phyloP scores from a whole-genome alignment of 768 basidiomycete species.

The Leccinum pellstonianum region DNA sequence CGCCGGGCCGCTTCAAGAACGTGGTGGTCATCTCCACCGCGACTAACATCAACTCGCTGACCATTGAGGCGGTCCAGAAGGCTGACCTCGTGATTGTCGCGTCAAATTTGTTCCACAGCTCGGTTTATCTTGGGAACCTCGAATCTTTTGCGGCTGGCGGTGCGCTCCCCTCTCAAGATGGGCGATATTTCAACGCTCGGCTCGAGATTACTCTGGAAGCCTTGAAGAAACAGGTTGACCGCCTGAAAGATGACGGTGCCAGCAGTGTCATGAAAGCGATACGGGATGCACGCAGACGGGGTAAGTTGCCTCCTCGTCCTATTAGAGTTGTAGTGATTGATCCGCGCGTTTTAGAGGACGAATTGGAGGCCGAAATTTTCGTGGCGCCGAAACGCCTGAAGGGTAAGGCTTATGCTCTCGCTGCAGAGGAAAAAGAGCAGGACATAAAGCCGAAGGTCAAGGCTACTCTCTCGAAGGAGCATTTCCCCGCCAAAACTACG shows the following conservation, averaged over 20 bases:
- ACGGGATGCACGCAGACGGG: constrained; percentile 54
- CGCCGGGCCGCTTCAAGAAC: constrained; percentile 41
- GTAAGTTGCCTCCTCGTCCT: constrained; percentile 38
- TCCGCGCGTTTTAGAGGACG: constrained; percentile 41
- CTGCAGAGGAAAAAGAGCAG: constrained; percentile 39
- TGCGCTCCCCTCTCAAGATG: constrained; percentile 70
- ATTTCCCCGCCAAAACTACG: constrained; percentile 28
- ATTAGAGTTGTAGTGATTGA: neutral
- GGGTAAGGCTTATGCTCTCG: constrained; percentile 71
- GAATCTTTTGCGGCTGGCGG: constrained; percentile 67
- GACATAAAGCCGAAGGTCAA: constrained; percentile 18
- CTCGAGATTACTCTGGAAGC: constrained; percentile 60
- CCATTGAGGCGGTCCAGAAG: constrained; percentile 69
- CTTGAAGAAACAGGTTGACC: constrained; percentile 65
- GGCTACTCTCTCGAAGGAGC: constrained; percentile 16
- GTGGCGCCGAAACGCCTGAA: constrained; percentile 65
- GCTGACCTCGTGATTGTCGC: constrained; percentile 88
- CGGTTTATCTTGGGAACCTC: constrained; percentile 73
- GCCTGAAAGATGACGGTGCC: constrained; percentile 64
- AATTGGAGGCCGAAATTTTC: constrained; percentile 46
- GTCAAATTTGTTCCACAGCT: constrained; percentile 80
- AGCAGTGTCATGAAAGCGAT: constrained; percentile 63
- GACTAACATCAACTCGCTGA: constrained; percentile 65
- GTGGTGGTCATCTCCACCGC: constrained; percentile 68
- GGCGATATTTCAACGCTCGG: constrained; percentile 87